Base-by-base conservation (phyloP, 23 red algal genomes). In the Porphyridium purpureum region DNA sequence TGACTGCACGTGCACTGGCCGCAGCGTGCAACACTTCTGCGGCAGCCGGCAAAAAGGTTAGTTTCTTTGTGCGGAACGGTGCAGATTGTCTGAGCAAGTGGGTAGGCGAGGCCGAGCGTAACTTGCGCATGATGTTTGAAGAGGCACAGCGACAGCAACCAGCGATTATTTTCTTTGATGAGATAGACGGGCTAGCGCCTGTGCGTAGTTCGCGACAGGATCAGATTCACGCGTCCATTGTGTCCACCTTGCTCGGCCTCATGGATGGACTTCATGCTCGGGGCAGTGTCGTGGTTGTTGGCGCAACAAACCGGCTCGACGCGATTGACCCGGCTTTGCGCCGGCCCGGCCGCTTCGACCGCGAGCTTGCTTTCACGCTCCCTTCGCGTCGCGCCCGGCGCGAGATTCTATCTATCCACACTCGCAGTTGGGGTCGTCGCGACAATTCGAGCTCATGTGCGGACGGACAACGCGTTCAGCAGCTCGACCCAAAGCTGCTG, bases 21-120 rank as follows among this genome's bases (percentile, higher is more conserved):
- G 81, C 77, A 5, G 53, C 53, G 4, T 17, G 17, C 24, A 20
- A 2, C 0, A 24, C 53, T 31, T 15, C 24, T 34, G 44, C 44
- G 14, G 44, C 44, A 22, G 4, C 44, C 0, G 4, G 17, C 44
- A n/a, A 3, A 24, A 48, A 70, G 21, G 80, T 98, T 7, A 70
- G 70, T 4, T 98, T 98, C 60, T 98, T 86, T 51, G 86, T 98
- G 73, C 68, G 80, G 11, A 98, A 98, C 69, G 90, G 90, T 62
- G 80, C 90, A 6, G 90, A 98, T 30, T 98, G 80, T 33, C 74
- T 98, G 50, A 73, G 64, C 38, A 98, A 98, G 49, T 98, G 90
- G 90, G 90, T 98, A 4, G 90, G 90, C 8, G 90, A 98, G 53
- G 80, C 90, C 1, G 90, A 98, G 38, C 57, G 81, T 32, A 70